These are phyloP conservation scores for Lachnellula arida DNA, from an alignment of 2,329 filamentous ascomycete genomes.

Conservation along the genomic window DNA sequence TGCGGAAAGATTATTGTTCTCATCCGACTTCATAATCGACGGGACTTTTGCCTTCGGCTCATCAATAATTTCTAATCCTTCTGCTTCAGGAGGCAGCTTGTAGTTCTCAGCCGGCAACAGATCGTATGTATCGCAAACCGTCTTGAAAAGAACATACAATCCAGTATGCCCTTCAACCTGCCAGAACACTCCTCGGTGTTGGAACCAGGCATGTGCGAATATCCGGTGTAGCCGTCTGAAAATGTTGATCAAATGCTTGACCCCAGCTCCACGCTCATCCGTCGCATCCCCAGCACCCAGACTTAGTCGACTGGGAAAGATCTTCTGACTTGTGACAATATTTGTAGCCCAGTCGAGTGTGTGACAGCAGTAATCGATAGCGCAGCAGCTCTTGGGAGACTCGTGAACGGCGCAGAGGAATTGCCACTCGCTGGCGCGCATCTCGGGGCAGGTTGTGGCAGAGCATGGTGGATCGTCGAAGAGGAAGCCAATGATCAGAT, in stretches of 20 bases:
- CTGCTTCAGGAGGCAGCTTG: constrained; percentile 88
- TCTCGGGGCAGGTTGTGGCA: constrained; percentile 85
- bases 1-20: constrained; percentile 28
- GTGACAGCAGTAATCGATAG: constrained; percentile 98
- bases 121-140: constrained; percentile 87
- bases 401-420: constrained; percentile 98
- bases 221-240: constrained; percentile 93
- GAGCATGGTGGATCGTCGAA: constrained; percentile 88
- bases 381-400: constrained; percentile 92
- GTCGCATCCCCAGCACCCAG: constrained; percentile 38
- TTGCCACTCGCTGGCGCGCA: constrained; percentile 98
- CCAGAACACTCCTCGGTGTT: constrained; percentile 94
- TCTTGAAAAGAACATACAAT: constrained; percentile 94
- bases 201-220: constrained; percentile 98
- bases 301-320: constrained; percentile 74
- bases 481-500: constrained; percentile 86
- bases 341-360: constrained; percentile 97
- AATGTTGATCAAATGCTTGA: constrained; percentile 88
- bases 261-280: constrained; percentile 58
- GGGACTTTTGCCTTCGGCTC: constrained; percentile 37
- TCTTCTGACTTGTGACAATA: constrained; percentile 87
- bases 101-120: constrained; percentile 92
- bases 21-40: constrained; percentile 34
- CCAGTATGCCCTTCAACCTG: constrained; percentile 86
- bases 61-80: constrained; percentile 63